Percentiles rank a stretch among this genome's conserved stretches.
These are phyloP conservation scores for Hirsutella rhossiliensis DNA, from an alignment of 2,329 filamentous ascomycete species.

Conservation along the genomic window DNA sequence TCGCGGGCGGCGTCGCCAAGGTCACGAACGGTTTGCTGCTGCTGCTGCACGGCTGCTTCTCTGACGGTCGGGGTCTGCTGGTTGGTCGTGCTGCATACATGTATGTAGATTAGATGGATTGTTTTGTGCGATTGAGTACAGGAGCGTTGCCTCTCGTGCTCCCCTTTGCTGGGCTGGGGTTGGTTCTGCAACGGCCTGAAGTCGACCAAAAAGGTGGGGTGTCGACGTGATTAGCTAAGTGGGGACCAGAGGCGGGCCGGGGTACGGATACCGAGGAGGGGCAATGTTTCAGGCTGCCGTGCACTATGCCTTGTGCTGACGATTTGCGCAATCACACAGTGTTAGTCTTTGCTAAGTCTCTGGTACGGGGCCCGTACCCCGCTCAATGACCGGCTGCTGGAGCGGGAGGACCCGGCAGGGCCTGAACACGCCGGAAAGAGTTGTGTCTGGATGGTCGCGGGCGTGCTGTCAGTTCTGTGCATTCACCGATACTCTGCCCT, in stretches of 20 bases:
- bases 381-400: not conserved
- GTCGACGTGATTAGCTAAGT: not conserved
- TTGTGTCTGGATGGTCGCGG: too few species aligned
- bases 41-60: not conserved
- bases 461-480: too few species aligned
- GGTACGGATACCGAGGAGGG: not conserved
- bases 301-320: not conserved
- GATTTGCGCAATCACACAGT: not conserved
- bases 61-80: not conserved
- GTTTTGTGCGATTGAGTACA: slow-evolving; percentile 1
- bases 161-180: slow-evolving; percentile 1
- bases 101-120: not conserved
- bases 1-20: not conserved
- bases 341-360: not conserved
- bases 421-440: too few species aligned
- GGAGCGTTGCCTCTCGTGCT: slow-evolving; percentile 1
- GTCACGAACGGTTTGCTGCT: not conserved
- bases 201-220: not conserved
- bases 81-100: slow-evolving; percentile 1
- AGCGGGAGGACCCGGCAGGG: not conserved
- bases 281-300: not conserved
- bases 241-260: not conserved
- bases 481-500: too few species aligned
- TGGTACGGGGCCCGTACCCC: not conserved
- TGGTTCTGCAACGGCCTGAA: slow-evolving; percentile 1